Base-by-base conservation (phyloP, 805 yeast species). In the Sungouiella thailandica region DNA sequence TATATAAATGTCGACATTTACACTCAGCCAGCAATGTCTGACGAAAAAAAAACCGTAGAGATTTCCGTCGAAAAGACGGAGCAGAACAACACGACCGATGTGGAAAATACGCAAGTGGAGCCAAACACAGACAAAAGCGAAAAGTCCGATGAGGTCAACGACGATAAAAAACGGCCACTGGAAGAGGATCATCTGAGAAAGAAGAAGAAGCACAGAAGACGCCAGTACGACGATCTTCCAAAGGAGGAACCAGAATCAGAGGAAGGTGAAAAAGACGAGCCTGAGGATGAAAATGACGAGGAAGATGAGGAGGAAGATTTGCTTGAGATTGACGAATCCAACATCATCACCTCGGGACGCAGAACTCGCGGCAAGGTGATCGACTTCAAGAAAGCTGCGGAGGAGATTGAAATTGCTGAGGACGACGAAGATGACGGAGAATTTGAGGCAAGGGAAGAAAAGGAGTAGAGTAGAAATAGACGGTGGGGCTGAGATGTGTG, bases 341-440 rank as follows among this genome's bases (percentile, higher is more conserved):
- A 88, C 60, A 87, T 88, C 55, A 87, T 87, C 44, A 71, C 82
- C n/a, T 63, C 76, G 12, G 93, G 94, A 10, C 73, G 95, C 61
- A 83, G 96, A 68, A 88, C 96, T 6, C 76, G 97, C 47, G 95
- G 96, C 11, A 83, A 80, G 52, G 83, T 81, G 13, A 82, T 89
- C 47, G 96, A 88, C 60, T 88, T 83, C 58, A 69, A 77, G 37
- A 81, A 84, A 60, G 87, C 94, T 11, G 84, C 87, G 14, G 83
- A 76, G 46, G 75, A 83, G 34, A 63, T 62, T 31, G 80, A 76
- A 37, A 65, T 64, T 25, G 72, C 63, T 3, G 76, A 58, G 11
- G 74, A 61, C 3, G 74, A 63, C 22, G 76, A 64, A 16, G 80
- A 70, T 17, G 70, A 68, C 32, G 72, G 55, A 12, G 80, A 78